phyloP scores from a whole-genome alignment of 2,329 filamentous ascomycete species.

The Helicocarpus griseus region DNA sequence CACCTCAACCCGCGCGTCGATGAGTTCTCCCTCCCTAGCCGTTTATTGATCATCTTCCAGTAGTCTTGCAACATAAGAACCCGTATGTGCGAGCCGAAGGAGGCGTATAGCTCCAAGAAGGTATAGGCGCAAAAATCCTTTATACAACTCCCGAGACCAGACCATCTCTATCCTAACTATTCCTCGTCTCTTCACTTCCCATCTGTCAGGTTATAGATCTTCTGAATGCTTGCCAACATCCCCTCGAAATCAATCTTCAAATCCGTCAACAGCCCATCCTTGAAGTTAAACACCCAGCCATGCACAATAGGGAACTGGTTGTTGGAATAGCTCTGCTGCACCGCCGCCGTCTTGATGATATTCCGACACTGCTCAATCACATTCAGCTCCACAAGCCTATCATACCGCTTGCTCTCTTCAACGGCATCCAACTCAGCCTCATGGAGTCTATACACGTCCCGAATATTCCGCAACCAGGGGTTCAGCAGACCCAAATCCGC shows the following conservation, averaged over 20 bases:
- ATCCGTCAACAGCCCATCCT: slow-evolving; percentile 57
- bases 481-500: slow-evolving; percentile 62
- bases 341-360: slow-evolving; percentile 41
- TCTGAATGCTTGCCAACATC: slow-evolving; percentile 49
- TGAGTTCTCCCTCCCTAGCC: too few relatives aligned
- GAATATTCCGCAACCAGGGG: slow-evolving; percentile 65
- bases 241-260: slow-evolving; percentile 53
- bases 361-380: slow-evolving; percentile 23
- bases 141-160: neutral
- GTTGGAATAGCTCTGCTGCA: slow-evolving; percentile 50
- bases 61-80: too few relatives aligned
- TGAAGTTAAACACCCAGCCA: slow-evolving; percentile 63
- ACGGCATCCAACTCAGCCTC: slow-evolving; percentile 52
- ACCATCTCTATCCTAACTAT: neutral
- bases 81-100: too few relatives aligned
- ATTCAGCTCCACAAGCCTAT: slow-evolving; percentile 22
- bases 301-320: slow-evolving; percentile 61
- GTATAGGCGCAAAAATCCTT: too few relatives aligned
- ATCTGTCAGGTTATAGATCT: slow-evolving; percentile 49
- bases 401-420: slow-evolving; percentile 14
- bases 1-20: too few relatives aligned
- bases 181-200: neutral
- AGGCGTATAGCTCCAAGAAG: too few relatives aligned
- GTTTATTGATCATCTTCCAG: too few relatives aligned
- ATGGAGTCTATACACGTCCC: slow-evolving; percentile 63